These are phyloP conservation scores for Gliomastix tumulicola DNA, from an alignment of 2,329 filamentous ascomycete genomes.

Conservation along the genomic window DNA sequence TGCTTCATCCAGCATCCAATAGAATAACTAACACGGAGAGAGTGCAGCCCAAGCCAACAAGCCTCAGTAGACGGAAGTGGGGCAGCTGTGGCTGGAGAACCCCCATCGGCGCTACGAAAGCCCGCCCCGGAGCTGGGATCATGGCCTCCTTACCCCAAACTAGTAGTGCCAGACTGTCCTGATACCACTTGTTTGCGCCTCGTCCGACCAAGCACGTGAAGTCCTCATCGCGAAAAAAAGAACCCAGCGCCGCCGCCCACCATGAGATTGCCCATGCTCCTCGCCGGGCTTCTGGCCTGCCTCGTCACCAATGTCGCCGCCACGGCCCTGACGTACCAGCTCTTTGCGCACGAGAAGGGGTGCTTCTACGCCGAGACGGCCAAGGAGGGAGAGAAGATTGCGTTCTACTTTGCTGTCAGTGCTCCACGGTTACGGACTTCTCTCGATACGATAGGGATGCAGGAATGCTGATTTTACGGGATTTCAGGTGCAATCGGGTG, in stretches of 20 bases:
- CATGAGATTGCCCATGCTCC: constrained; percentile 60
- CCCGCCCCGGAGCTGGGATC: constrained; percentile 2
- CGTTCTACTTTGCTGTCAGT: constrained; percentile 93
- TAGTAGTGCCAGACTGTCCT: too few species aligned
- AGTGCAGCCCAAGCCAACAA: too few species aligned
- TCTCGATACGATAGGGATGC: too few species aligned
- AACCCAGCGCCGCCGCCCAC: constrained; percentile 16
- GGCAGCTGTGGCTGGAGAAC: too few species aligned
- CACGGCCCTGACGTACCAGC: constrained; percentile 90
- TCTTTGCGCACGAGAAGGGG: constrained; percentile 84
- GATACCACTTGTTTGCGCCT: background rate
- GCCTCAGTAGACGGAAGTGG: too few species aligned
- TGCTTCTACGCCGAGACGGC: constrained; percentile 87
- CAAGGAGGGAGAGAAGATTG: constrained; percentile 77
- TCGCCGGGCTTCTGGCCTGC: constrained; percentile 64
- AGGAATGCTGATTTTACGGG: background rate
- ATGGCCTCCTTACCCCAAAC: constrained; percentile 8
- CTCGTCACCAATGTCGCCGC: constrained; percentile 66
- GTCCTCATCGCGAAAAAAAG: constrained; percentile 12
- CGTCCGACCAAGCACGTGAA: constrained; percentile 15
- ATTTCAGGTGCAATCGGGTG: constrained; percentile 89
- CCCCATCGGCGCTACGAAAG: background rate
- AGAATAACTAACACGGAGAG: too few species aligned
- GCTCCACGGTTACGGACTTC: too few species aligned
- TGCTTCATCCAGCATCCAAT: too few species aligned